phyloP scores from a whole-genome alignment of 169 alveolate species.

The Plasmodium adleri region DNA sequence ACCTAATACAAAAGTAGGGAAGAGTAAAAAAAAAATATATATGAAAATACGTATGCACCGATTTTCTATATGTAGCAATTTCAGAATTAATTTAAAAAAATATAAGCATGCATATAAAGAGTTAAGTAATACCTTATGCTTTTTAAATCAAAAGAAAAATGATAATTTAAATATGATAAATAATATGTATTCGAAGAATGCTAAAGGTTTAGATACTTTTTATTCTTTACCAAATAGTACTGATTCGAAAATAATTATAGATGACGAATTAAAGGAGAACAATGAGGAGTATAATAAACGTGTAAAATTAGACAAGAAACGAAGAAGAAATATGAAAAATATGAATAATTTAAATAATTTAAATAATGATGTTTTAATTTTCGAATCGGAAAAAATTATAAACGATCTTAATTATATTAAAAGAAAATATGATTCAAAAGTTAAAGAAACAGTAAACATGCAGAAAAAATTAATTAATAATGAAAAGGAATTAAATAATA shows the following conservation, averaged over 20 bases:
- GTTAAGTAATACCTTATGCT: neutral
- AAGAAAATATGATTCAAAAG: constrained; percentile 72
- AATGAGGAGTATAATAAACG: constrained; percentile 7
- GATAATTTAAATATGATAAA: constrained; percentile 8
- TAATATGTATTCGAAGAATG: neutral
- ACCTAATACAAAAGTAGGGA: no score
- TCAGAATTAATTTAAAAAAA: constrained; percentile 45
- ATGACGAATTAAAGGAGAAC: neutral
- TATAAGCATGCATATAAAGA: constrained; percentile 71
- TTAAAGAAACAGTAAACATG: constrained; percentile 70
- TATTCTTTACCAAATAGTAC: constrained; percentile 74
- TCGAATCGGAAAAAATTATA: constrained; percentile 53
- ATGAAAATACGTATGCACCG: constrained; percentile 76
- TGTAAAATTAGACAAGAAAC: neutral
- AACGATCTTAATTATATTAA: constrained; percentile 65
- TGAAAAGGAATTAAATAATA: constrained; percentile 64
- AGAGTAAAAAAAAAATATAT: neutral
- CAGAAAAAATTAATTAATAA: constrained; percentile 61
- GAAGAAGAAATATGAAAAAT: neutral
- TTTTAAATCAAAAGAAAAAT: constrained; percentile 36
- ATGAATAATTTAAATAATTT: no score
- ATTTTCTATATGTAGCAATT: constrained; percentile 54
- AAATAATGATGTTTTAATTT: constrained; percentile 15
- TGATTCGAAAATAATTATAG: constrained; percentile 20
- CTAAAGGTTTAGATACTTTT: constrained; percentile 61